Conservation (phyloP, 148 eudicot genomes). For the Euryodendron excelsum region DNA sequence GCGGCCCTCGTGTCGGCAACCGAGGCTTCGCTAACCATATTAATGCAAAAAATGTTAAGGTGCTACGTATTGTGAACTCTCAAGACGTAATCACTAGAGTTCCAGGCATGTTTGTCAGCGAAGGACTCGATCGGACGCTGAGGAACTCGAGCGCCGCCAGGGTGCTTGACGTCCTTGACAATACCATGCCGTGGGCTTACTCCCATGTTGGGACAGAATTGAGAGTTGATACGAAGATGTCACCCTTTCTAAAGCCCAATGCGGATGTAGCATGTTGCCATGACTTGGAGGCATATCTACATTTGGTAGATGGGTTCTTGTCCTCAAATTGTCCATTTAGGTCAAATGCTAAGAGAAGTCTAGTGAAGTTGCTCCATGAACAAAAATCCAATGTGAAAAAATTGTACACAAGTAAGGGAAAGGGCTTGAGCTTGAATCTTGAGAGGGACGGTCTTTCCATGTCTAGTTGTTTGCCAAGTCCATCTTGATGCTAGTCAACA, state of each 20-base stretch:
- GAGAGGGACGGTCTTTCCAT: slow-evolving; percentile 32
- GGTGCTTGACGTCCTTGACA: slow-evolving; percentile 45
- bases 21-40: slow-evolving; percentile 48
- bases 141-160: slow-evolving; percentile 21
- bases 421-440: slow-evolving; percentile 49
- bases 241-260: slow-evolving; percentile 67
- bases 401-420: slow-evolving; percentile 67
- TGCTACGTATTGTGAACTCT: slow-evolving; percentile 66
- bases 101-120: slow-evolving; percentile 80
- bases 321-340: slow-evolving; percentile 67
- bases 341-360: slow-evolving; percentile 72
- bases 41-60: slow-evolving; percentile 45
- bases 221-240: slow-evolving; percentile 64
- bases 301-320: slow-evolving; percentile 73
- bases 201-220: slow-evolving; percentile 69
- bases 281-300: slow-evolving; percentile 84
- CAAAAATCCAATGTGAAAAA: slow-evolving; percentile 76
- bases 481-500: slow-evolving; percentile 26
- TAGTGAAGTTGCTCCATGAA: slow-evolving; percentile 56
- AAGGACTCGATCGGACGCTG: slow-evolving; percentile 49
- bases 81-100: slow-evolving; percentile 80
- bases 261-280: slow-evolving; percentile 86
- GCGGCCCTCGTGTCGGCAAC: slow-evolving; percentile 85
- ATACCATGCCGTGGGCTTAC: slow-evolving; percentile 71
- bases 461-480: slow-evolving; percentile 56